Base-by-base conservation (phyloP, 108 stramenopile genomes). In the Skeletonema menzelii region DNA sequence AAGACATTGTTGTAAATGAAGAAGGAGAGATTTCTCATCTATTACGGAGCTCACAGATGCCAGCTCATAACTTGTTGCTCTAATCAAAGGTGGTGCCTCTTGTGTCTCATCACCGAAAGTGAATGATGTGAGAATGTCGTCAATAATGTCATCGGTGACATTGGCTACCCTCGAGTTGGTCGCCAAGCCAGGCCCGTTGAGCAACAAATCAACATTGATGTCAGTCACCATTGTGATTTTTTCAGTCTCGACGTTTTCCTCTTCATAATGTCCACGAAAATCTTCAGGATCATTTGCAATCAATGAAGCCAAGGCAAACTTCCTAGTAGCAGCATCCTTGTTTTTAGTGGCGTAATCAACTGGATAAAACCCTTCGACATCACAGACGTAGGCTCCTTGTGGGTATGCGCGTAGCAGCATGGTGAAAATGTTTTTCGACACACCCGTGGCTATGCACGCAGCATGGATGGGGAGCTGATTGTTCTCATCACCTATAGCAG, bases 231-330 rank as follows among this genome's bases (percentile, higher is more conserved):
- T 12, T 37, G 35, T 12, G 0, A 42, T 15, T 2, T n/a, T 5
- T 15, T 4, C 15, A 42, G 15, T 42, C 40, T 42, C n/a, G 15
- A n/a, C 15, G 15, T 42, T 15, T 42, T 42, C 4, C 15, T 42
- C 40, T 3, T 42, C 40, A n/a, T 42, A 42, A 2, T 42, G 40
- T 5, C 40, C 40, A n/a, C 40, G 40, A n/a, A 42, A n/a, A 0
- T 42, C 15, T n/a, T 42, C 40, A 42, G 40, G 40, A 15, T 42
- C 40, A 4, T 42, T 42, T 42, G 40, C 15, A n/a, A 42, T 42
- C 59, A 76, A 24, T 10, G 75, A 66, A n/a, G 75, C 42, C n/a
- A 76, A 56, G 1, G 75, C 75, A 4, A 19, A 10, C 59, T 76
- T 67, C 35, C 68, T 68, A 7, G 75, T 76, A 3, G 13, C 15